Conservation (phyloP, 345 rosid species). For the Schrenkiella parvula region DNA sequence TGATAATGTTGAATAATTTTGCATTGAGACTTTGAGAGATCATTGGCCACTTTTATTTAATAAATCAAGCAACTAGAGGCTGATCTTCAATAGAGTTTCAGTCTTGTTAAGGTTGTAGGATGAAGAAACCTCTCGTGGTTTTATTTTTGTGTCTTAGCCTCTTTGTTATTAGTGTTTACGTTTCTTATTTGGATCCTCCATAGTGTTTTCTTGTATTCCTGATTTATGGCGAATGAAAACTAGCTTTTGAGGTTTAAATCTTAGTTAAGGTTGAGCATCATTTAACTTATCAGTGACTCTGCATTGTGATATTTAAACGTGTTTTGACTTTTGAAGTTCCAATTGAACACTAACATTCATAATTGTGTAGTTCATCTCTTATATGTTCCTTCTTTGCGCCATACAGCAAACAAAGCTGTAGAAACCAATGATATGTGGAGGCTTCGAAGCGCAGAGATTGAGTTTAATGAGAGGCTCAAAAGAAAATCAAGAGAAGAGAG, state of each 20-base stretch:
- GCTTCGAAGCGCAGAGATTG: conserved; percentile 63
- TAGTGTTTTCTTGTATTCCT: background rate
- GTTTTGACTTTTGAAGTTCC: background rate
- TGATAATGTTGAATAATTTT: background rate
- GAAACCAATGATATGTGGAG: conserved; percentile 95
- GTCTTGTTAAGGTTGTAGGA: background rate
- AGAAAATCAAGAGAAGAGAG: conserved; percentile 43
- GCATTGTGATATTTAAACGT: background rate
- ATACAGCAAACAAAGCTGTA: conserved; percentile 72
- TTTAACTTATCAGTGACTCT: background rate
- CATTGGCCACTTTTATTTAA: background rate
- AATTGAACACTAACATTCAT: background rate
- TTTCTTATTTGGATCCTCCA: background rate
- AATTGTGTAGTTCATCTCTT: background rate
- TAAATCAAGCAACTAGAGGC: background rate
- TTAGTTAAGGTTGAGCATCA: background rate
- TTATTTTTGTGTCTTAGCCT: background rate
- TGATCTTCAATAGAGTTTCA: background rate
- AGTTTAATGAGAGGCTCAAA: conserved; percentile 48
- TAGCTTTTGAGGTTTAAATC: background rate
- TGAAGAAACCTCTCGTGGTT: background rate
- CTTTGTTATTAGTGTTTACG: background rate
- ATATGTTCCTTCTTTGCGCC: background rate
- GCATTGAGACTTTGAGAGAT: background rate
- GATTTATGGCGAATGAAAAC: background rate